Conservation (phyloP, 2,329 filamentous ascomycete genomes). For the Alternaria panax region DNA sequence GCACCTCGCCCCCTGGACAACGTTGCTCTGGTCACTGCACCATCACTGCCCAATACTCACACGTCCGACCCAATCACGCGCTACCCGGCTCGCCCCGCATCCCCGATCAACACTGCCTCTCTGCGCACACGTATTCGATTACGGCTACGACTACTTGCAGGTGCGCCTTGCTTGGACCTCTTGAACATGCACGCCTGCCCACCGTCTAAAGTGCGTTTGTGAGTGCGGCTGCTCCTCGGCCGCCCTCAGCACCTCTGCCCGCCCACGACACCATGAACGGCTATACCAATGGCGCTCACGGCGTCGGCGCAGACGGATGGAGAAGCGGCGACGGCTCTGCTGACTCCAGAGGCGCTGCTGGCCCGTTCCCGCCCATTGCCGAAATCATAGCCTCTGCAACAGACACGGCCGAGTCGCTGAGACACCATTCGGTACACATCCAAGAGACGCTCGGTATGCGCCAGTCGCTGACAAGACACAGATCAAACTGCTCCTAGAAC, state of each 20-base stretch:
- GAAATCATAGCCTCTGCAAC: constrained; percentile 54
- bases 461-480: constrained; percentile 32
- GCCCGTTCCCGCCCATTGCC: constrained; percentile 50
- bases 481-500: constrained; percentile 52
- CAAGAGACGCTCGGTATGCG: neutral
- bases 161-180: constrained; percentile 3
- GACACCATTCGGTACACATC: constrained; percentile 37
- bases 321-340: constrained; percentile 36
- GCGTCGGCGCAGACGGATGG: constrained; percentile 31
- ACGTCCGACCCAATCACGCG: constrained; percentile 4
- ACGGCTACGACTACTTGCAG: constrained; percentile 5
- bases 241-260: constrained; percentile 35
- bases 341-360: constrained; percentile 29
- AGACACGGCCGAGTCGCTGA: constrained; percentile 43
- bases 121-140: constrained; percentile 16
- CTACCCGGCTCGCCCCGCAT: constrained; percentile 15
- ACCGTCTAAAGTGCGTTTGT: constrained; percentile 40
- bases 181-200: constrained; percentile 36
- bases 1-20: neutral
- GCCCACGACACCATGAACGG: constrained; percentile 41
- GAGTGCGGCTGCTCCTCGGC: constrained; percentile 51
- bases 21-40: neutral
- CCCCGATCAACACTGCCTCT: constrained; percentile 8
- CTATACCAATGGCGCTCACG: constrained; percentile 33
- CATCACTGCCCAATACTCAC: neutral